phyloP scores from a whole-genome alignment of 768 basidiomycete species.

The Candolleomyces efflorescens region DNA sequence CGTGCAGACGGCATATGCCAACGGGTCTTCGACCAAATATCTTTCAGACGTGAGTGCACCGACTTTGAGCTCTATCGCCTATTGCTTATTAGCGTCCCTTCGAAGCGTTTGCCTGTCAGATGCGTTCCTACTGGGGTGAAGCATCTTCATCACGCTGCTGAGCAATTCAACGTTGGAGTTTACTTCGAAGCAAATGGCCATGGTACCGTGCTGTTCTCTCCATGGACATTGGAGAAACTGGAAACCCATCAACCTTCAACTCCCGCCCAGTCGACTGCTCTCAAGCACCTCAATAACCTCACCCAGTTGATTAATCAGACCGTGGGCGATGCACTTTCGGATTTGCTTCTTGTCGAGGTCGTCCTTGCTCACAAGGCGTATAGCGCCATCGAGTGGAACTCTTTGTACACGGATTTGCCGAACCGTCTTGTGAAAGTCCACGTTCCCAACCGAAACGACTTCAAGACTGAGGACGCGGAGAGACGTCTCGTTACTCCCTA shows the following conservation, averaged over 20 bases:
- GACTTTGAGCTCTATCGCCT: neutral
- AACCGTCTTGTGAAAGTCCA: slow-evolving; percentile 93
- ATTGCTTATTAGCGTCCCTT: slow-evolving; percentile 1
- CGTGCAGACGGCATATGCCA: slow-evolving; percentile 98
- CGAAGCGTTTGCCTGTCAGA: slow-evolving; percentile 84
- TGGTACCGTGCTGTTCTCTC: slow-evolving; percentile 94
- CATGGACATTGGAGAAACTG: slow-evolving; percentile 59
- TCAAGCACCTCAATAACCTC: slow-evolving; percentile 72
- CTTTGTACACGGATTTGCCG: slow-evolving; percentile 87
- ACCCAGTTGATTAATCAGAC: slow-evolving; percentile 93
- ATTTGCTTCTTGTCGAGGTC: slow-evolving; percentile 91
- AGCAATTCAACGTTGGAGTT: slow-evolving; percentile 91
- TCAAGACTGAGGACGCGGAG: slow-evolving; percentile 93
- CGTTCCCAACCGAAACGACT: slow-evolving; percentile 75
- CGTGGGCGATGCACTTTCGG: slow-evolving; percentile 94
- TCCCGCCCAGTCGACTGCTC: slow-evolving; percentile 76
- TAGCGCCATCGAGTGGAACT: slow-evolving; percentile 84
- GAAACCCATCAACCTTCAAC: slow-evolving; percentile 66
- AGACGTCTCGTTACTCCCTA: slow-evolving; percentile 76
- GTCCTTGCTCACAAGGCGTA: slow-evolving; percentile 89
- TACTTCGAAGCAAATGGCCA: slow-evolving; percentile 99
- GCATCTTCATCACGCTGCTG: slow-evolving; percentile 95
- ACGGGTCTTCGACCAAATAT: slow-evolving; percentile 94
- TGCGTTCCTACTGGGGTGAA: slow-evolving; percentile 98
- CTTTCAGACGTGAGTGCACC: slow-evolving; percentile 60